A percentile compares a stretch with the other conserved stretches of the same genome.
These are phyloP conservation scores for Diplodia mutila DNA, from an alignment of 2,329 filamentous ascomycete species.

Conservation along the genomic window DNA sequence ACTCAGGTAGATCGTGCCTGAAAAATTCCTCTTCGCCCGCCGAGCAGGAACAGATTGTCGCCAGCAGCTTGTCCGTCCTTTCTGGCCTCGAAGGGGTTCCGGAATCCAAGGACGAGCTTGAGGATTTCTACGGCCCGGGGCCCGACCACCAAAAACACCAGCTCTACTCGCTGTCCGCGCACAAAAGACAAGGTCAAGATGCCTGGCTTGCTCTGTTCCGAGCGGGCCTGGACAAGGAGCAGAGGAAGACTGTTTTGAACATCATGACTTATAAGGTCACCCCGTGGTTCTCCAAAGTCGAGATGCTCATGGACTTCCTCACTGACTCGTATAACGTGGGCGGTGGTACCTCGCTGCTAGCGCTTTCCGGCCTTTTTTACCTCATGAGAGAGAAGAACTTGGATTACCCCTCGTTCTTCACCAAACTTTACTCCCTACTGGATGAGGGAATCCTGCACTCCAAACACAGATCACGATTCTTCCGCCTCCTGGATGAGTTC, in stretches of 20 bases:
- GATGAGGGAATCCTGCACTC: slow-evolving; percentile 87
- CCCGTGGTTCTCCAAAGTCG: slow-evolving; percentile 86
- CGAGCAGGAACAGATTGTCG: slow-evolving; percentile 50
- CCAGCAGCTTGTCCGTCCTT: slow-evolving; percentile 62
- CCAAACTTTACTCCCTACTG: slow-evolving; percentile 89
- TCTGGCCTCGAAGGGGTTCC: slow-evolving; percentile 72
- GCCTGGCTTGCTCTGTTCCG: slow-evolving; percentile 82
- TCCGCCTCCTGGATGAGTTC: slow-evolving; percentile 89
- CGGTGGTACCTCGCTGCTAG: slow-evolving; percentile 83
- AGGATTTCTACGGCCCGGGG: slow-evolving; percentile 68
- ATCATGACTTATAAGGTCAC: slow-evolving; percentile 78
- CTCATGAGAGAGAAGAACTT: slow-evolving; percentile 92
- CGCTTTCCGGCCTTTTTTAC: slow-evolving; percentile 91
- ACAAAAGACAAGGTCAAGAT: slow-evolving; percentile 80
- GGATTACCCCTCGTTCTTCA: slow-evolving; percentile 93
- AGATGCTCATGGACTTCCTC: slow-evolving; percentile 92
- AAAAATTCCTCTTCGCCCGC: slow-evolving; percentile 9
- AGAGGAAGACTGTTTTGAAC: slow-evolving; percentile 77
- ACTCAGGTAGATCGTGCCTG: slow-evolving; percentile 9
- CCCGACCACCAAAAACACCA: slow-evolving; percentile 69
- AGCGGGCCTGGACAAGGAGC: slow-evolving; percentile 67
- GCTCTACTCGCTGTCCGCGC: slow-evolving; percentile 63
- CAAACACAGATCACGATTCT: slow-evolving; percentile 90
- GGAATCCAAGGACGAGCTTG: slow-evolving; percentile 65
- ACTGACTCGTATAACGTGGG: slow-evolving; percentile 91